Evolutionary conservation across 2,329 filamentous ascomycete species (phyloP).

Genomic region (Hypoxylon rubiginosum): DNA sequence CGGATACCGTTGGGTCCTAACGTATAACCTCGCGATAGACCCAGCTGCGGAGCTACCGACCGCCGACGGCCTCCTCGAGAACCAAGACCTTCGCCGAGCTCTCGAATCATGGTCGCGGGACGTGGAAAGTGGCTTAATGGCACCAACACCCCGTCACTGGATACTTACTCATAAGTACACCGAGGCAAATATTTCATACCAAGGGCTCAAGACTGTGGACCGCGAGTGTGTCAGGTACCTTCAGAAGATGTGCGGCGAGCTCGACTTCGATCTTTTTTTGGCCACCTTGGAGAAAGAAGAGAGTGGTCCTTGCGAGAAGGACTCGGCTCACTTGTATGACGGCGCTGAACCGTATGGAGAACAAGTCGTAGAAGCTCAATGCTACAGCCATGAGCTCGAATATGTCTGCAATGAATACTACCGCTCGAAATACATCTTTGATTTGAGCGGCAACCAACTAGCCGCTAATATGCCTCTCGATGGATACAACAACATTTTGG

Average conservation of each 20-base stretch:
- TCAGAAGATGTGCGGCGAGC: constrained; percentile 40
- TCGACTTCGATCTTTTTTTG: constrained; percentile 53
- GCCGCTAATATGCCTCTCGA: constrained; percentile 34
- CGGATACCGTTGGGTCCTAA: constrained; percentile 65
- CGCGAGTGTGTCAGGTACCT: constrained; percentile 46
- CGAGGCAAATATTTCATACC: constrained; percentile 50
- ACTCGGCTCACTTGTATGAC: too few species aligned
- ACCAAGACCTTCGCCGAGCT: constrained; percentile 33
- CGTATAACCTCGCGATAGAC: constrained; percentile 62
- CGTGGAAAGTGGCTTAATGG: constrained; percentile 27
- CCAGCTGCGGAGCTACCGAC: constrained; percentile 39
- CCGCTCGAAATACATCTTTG: constrained; percentile 46
- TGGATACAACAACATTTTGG: constrained; percentile 42
- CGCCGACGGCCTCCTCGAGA: constrained; percentile 28
- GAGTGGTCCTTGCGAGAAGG: constrained; percentile 28
- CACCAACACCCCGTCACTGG: constrained; percentile 46
- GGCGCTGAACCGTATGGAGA: too few species aligned
- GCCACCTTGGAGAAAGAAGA: constrained; percentile 51
- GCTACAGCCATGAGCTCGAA: constrained; percentile 28
- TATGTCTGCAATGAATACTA: constrained; percentile 26
- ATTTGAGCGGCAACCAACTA: constrained; percentile 46
- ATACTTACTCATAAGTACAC: constrained; percentile 54
- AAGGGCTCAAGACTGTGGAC: constrained; percentile 49
- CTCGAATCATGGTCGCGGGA: constrained; percentile 48
- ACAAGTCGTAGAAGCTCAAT: too few species aligned